These are phyloP conservation scores for Vigna hirtella DNA, from an alignment of 306 rosid species.

Conservation along the genomic window DNA sequence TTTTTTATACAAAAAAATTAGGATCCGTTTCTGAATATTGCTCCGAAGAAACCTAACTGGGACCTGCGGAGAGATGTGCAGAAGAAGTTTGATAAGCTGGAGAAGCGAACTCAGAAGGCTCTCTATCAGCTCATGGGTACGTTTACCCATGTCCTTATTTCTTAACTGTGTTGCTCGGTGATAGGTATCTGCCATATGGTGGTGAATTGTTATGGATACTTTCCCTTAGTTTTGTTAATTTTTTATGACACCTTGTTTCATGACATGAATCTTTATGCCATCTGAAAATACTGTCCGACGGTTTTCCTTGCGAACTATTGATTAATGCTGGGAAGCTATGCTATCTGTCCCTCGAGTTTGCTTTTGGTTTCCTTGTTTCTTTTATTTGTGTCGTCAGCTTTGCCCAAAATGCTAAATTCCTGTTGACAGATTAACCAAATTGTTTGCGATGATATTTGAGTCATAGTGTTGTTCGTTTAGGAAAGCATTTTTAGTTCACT, in stretches of 20 bases:
- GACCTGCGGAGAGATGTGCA: constrained; percentile 93
- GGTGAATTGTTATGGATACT: neutral
- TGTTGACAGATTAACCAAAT: neutral
- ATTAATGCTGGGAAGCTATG: neutral
- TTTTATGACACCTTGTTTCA: neutral
- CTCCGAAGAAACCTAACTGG: constrained; percentile 99
- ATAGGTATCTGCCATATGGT: neutral
- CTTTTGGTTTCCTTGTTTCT: neutral
- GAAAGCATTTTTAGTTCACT: neutral
- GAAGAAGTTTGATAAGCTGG: constrained; percentile 97
- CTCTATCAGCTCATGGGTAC: constrained; percentile 79
- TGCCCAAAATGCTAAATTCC: neutral
- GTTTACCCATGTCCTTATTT: neutral
- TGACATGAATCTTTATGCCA: neutral
- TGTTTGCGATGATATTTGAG: neutral
- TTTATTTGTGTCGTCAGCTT: neutral
- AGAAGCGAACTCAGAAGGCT: constrained; percentile 87
- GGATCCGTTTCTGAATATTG: constrained; percentile 96
- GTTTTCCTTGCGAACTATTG: neutral
- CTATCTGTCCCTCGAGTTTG: neutral
- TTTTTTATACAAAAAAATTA: neutral
- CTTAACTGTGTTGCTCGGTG: too few species aligned
- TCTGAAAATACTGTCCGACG: neutral
- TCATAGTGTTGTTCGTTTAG: neutral
- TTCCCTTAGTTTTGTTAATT: neutral